These are phyloP conservation scores for Ramaria sp. DNA, from an alignment of 768 basidiomycete species.

Conservation along the genomic window DNA sequence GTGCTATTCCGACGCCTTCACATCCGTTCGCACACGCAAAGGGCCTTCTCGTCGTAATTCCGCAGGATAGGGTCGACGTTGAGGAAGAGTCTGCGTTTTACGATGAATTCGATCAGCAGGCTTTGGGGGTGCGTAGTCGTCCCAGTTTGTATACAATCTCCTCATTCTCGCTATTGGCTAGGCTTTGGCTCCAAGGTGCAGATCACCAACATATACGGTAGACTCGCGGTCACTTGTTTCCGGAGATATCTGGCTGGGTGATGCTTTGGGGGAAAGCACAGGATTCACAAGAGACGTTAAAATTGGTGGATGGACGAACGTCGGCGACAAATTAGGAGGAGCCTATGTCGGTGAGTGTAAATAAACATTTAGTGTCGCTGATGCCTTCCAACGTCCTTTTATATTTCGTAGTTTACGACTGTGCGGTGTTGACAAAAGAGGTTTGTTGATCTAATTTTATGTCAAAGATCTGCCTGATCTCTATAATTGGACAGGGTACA, in stretches of 20 bases:
- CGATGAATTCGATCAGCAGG: conserved; percentile 35
- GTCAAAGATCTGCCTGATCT: neutral
- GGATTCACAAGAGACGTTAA: conserved; percentile 56
- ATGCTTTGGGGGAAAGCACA: conserved; percentile 43
- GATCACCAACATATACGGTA: conserved; percentile 16
- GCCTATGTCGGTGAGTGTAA: conserved; percentile 50
- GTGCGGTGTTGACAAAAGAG: conserved; percentile 58
- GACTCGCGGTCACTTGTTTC: conserved; percentile 49
- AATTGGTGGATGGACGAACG: conserved; percentile 62
- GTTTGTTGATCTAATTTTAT: conserved; percentile 15
- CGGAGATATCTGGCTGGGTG: conserved; percentile 59
- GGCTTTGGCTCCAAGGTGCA: conserved; percentile 12
- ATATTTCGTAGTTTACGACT: conserved; percentile 49
- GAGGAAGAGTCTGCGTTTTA: conserved; percentile 60
- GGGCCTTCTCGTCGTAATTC: conserved; percentile 43
- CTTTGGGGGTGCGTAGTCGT: neutral
- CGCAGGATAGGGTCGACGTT: conserved; percentile 43
- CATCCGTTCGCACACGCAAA: conserved; percentile 40
- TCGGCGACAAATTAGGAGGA: conserved; percentile 52
- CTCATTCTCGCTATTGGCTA: neutral
- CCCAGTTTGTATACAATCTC: neutral
- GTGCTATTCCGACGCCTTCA: neutral
- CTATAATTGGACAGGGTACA: conserved; percentile 33
- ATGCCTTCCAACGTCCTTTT: neutral
- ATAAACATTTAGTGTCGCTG: neutral